These are phyloP conservation scores for Cryptococcus sp. DNA, from an alignment of 1,284 basidiomycete genomes.

Conservation along the genomic window DNA sequence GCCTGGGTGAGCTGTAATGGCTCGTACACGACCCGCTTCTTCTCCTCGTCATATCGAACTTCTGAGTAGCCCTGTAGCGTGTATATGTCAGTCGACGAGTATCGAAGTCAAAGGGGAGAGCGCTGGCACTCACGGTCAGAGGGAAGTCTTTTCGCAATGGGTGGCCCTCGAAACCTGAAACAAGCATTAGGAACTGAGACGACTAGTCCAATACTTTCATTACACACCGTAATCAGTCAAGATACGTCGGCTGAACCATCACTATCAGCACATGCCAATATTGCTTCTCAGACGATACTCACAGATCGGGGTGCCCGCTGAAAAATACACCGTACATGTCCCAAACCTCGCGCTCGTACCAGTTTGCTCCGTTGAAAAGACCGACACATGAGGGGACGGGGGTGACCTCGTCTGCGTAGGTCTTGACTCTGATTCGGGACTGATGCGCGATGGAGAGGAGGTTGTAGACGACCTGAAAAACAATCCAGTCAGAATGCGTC, in stretches of 20 bases:
- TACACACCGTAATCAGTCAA: constrained; percentile 91
- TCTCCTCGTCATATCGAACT: constrained; percentile 96
- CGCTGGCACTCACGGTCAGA: constrained; percentile 67
- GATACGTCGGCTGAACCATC: constrained; percentile 73
- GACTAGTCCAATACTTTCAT: neutral
- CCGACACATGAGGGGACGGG: constrained; percentile 81
- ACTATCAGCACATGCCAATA: constrained; percentile 21
- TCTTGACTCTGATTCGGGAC: constrained; percentile 90
- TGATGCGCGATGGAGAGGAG: constrained; percentile 76
- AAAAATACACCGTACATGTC: constrained; percentile 99
- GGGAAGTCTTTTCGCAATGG: constrained; percentile 98
- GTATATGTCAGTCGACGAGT: neutral
- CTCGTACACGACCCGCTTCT: constrained; percentile 97
- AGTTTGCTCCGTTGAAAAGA: constrained; percentile 89
- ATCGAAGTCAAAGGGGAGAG: neutral
- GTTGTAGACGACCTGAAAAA: constrained; percentile 78
- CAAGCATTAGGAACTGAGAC: too few relatives aligned
- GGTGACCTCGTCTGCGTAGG: constrained; percentile 94
- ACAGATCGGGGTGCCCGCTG: constrained; percentile 93
- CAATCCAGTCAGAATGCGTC: neutral
- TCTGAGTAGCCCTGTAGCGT: constrained; percentile 83
- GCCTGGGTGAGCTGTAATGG: constrained; percentile 97
- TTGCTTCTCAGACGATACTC: constrained; percentile 44
- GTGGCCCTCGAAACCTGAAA: constrained; percentile 92
- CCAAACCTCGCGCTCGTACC: constrained; percentile 97